phyloP scores from a whole-genome alignment of 495 filamentous ascomycete genomes.

The Astrothelium subdiscretum region DNA sequence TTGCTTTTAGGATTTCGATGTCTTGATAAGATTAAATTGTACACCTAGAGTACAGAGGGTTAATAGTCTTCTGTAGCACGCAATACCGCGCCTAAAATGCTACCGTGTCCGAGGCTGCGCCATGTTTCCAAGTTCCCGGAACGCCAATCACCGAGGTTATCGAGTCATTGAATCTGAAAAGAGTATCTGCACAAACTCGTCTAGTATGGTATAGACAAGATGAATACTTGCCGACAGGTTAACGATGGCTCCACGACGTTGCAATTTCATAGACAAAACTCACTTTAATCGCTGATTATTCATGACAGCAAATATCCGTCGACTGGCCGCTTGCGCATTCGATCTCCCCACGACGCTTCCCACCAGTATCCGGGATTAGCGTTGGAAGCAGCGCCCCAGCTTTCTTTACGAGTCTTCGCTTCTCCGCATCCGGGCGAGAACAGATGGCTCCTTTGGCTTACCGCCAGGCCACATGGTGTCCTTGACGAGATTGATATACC shows the following conservation, averaged over 20 bases:
- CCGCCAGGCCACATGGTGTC: slow-evolving; percentile 76
- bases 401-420: slow-evolving; percentile 40
- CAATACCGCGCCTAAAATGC: neutral
- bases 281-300: slow-evolving; percentile 34
- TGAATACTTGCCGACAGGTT: slow-evolving; percentile 21
- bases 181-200: slow-evolving; percentile 27
- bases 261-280: too few species aligned
- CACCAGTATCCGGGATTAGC: slow-evolving; percentile 38
- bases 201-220: slow-evolving; percentile 28
- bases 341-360: slow-evolving; percentile 32
- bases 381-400: slow-evolving; percentile 30
- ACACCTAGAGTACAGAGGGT: too few species aligned
- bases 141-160: neutral
- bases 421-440: slow-evolving; percentile 36
- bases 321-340: slow-evolving; percentile 28
- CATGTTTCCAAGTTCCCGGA: neutral
- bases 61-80: neutral
- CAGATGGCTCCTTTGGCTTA: slow-evolving; percentile 25
- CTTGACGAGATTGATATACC: slow-evolving; percentile 58
- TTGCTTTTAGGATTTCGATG: too few species aligned
- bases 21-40: too few species aligned
- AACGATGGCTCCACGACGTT: slow-evolving; percentile 1
- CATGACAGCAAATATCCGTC: slow-evolving; percentile 26
- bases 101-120: neutral
- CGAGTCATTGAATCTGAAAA: slow-evolving; percentile 16